phyloP scores from a whole-genome alignment of 2,329 filamentous ascomycete genomes.

The Calonectria ilicicola region DNA sequence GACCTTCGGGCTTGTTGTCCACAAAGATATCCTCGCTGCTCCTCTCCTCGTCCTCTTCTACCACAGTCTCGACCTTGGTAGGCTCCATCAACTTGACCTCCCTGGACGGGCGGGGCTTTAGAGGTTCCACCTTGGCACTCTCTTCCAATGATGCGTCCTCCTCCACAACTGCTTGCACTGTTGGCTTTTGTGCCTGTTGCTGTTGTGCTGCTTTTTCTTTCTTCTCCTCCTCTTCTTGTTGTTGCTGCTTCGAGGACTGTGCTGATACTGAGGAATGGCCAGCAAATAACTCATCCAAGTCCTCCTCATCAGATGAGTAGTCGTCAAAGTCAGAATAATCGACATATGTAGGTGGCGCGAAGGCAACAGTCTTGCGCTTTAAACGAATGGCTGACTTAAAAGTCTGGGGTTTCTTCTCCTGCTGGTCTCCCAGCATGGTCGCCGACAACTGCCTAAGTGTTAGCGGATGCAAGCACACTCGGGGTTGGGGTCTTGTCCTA shows the following conservation, averaged over 20 bases:
- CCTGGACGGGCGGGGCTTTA: slow-evolving; percentile 61
- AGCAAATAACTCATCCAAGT: slow-evolving; percentile 59
- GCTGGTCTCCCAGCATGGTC: slow-evolving; percentile 71
- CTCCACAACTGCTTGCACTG: slow-evolving; percentile 44
- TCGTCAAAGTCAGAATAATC: slow-evolving; percentile 91
- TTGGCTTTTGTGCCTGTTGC: slow-evolving; percentile 44
- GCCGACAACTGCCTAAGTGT: slow-evolving; percentile 64
- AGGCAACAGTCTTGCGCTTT: slow-evolving; percentile 88
- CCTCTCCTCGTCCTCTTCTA: slow-evolving; percentile 49
- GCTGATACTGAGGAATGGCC: slow-evolving; percentile 45
- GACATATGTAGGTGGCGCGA: slow-evolving; percentile 86
- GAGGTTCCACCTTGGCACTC: slow-evolving; percentile 66
- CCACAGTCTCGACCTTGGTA: slow-evolving; percentile 48
- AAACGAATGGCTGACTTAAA: slow-evolving; percentile 83
- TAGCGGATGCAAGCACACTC: background rate
- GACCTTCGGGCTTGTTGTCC: slow-evolving; percentile 63
- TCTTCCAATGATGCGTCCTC: slow-evolving; percentile 57
- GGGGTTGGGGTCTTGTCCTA: slow-evolving; percentile 58
- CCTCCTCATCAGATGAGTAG: slow-evolving; percentile 82
- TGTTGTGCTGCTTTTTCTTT: slow-evolving; percentile 43
- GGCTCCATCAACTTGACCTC: slow-evolving; percentile 52
- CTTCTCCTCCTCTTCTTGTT: slow-evolving; percentile 46
- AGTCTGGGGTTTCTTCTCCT: slow-evolving; percentile 84
- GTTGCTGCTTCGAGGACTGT: slow-evolving; percentile 39
- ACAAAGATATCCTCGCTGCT: slow-evolving; percentile 78